Evolutionary conservation across 805 yeast genomes (phyloP).

Genomic region (Hanseniaspora taiwanica): DNA sequence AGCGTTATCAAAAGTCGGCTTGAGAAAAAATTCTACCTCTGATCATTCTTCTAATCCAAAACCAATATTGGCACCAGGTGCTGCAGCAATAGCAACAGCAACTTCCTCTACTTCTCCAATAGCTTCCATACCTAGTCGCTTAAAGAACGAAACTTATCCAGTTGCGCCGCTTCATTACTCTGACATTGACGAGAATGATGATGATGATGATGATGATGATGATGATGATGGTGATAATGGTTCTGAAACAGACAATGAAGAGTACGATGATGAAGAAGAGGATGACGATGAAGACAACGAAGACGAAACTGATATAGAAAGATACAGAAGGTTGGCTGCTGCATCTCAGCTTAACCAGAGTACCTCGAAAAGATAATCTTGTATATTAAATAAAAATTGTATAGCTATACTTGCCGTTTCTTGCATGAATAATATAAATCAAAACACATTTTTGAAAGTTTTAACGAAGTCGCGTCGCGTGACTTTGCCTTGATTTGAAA

Average conservation of each 20-base stretch:
- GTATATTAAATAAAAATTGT: neutral
- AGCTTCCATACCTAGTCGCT: slow-evolving; percentile 6
- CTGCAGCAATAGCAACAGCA: too few species aligned
- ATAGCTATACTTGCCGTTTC: too few species aligned
- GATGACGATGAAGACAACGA: slow-evolving; percentile 13
- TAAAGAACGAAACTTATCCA: slow-evolving; percentile 11
- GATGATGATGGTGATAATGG: slow-evolving; percentile 10
- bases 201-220: slow-evolving; percentile 14
- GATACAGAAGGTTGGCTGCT: slow-evolving; percentile 47
- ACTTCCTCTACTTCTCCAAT: too few species aligned
- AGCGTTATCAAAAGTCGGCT: slow-evolving; percentile 44
- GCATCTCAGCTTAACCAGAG: slow-evolving; percentile 26
- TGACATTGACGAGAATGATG: slow-evolving; percentile 13
- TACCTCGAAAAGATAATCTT: neutral
- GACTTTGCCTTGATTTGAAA: too few species aligned
- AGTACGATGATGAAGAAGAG: slow-evolving; percentile 10
- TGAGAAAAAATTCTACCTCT: slow-evolving; percentile 19
- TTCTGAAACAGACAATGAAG: slow-evolving; percentile 14
- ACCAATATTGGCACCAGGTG: neutral
- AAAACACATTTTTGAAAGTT: too few species aligned
- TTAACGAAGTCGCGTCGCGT: too few species aligned
- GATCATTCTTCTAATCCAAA: neutral
- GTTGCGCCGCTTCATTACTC: slow-evolving; percentile 8
- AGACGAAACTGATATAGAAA: slow-evolving; percentile 48
- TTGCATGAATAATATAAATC: too few species aligned